phyloP scores from a whole-genome alignment of 805 yeast species.

The Nadsonia fulvescens region DNA sequence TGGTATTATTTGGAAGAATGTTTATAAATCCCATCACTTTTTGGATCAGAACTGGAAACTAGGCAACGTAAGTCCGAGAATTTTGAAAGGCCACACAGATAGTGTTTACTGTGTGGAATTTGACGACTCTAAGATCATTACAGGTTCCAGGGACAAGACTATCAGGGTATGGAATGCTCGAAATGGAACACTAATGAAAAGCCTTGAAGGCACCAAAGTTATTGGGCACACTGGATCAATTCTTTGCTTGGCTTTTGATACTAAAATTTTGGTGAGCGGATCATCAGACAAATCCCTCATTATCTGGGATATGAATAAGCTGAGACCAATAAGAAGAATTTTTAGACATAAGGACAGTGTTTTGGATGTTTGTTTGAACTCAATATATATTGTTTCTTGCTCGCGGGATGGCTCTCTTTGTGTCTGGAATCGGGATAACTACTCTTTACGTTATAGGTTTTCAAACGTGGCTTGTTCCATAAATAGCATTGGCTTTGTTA shows the following conservation, averaged over 20 bases:
- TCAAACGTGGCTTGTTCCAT: conserved; percentile 20
- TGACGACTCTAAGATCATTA: conserved; percentile 49
- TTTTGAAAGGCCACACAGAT: conserved; percentile 50
- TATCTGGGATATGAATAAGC: conserved; percentile 15
- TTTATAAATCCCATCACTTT: conserved; percentile 12
- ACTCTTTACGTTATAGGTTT: conserved; percentile 9
- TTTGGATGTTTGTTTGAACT: conserved; percentile 14
- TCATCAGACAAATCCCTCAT: conserved; percentile 19
- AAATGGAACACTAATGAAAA: conserved; percentile 9
- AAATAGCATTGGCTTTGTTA: conserved; percentile 17
- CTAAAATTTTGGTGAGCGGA: conserved; percentile 17
- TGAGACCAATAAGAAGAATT: conserved; percentile 12
- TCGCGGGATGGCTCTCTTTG: conserved; percentile 19
- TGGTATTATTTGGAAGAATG: conserved; percentile 10
- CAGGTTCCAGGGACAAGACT: conserved; percentile 42
- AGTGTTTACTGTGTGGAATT: conserved; percentile 72
- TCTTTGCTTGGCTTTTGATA: conserved; percentile 14
- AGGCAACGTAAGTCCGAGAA: conserved; percentile 10
- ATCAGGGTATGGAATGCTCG: conserved; percentile 19
- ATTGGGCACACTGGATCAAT: conserved; percentile 17
- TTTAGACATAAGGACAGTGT: conserved; percentile 15
- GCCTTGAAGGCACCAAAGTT: conserved; percentile 8
- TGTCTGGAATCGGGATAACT: conserved; percentile 14
- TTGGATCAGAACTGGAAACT: conserved; percentile 15
- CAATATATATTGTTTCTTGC: conserved; percentile 16